Base-by-base conservation (phyloP, 176 grass and related monocot genomes). In the Carex kokanica region DNA sequence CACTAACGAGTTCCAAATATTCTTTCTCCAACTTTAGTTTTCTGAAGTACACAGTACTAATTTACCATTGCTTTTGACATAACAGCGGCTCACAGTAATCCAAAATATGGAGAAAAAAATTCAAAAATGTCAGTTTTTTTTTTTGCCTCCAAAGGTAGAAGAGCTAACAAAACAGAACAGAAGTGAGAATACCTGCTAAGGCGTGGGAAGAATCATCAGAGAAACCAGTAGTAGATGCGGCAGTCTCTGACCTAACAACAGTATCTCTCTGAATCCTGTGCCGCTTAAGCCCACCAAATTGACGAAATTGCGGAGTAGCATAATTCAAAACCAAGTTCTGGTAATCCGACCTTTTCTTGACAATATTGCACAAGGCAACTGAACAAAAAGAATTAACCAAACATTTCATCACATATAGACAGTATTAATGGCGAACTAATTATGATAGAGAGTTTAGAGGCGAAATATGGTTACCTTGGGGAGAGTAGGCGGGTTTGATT, bases 181-280 rank as follows among this genome's bases (percentile, higher is more conserved):
- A 47, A 55, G 45, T 25, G 20, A 64, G 20, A 64, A 10, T 64
- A 90, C 88, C 88, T 86, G 88, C 52, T 32, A 84, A 8, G 7
- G 41, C 20, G 51, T n/a, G 2, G 14, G 78, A 82, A 47, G 80
- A 69, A 56, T 36, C 71, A 80, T 63, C 73, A 25, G 69, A n/a
- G 38, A 74, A 43, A 43, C 73, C 71, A 15, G 80, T 27, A 75
- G 62, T 49, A 40, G 88, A 82, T 18, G 79, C 59, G 14, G 23
- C 80, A 68, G 86, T 84, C 13, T 86, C 84, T 43, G 84, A 90
- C 43, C 88, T 90, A 41, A 73, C 80, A 49, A 86, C 24, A 63
- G 20, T 71, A 58, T 59, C 64, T 70, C 84, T 78, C 17, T 32
- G 78, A 24, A 83, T 52, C 32, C n/a, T 71, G 29, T 6, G 60